Conservation (phyloP, 768 basidiomycete genomes). For the Agaricus blazei region DNA sequence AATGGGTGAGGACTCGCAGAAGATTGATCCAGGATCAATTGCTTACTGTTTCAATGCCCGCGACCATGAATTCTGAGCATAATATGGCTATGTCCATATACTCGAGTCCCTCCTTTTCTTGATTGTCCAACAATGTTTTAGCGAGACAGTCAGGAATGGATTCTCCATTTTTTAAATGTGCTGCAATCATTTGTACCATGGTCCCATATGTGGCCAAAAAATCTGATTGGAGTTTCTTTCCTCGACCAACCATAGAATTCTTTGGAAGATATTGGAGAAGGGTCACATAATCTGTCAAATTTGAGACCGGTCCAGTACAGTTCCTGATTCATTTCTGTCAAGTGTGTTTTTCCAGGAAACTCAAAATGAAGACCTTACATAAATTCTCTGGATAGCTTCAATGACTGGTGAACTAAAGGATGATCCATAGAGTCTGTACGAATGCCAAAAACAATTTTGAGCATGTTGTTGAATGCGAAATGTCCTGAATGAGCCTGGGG, state of each 20-base stretch:
- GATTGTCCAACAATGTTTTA: conserved; percentile 29
- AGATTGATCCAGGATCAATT: conserved; percentile 4
- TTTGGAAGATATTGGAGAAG: conserved; percentile 33
- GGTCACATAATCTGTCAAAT: conserved; percentile 39
- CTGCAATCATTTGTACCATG: conserved; percentile 32
- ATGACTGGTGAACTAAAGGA: conserved; percentile 29
- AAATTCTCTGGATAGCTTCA: conserved; percentile 37
- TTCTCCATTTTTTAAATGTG: conserved; percentile 29
- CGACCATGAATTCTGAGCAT: conserved; percentile 37
- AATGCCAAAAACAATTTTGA: conserved; percentile 35
- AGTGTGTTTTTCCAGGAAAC: not conserved
- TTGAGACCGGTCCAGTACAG: conserved; percentile 38
- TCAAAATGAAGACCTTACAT: conserved; percentile 26
- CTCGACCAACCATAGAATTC: conserved; percentile 31
- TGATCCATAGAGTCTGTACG: conserved; percentile 34
- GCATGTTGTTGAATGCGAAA: conserved; percentile 40
- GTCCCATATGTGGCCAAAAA: conserved; percentile 33
- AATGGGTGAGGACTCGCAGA: not conserved
- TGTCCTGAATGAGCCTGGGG: conserved; percentile 34
- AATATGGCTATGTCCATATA: conserved; percentile 35
- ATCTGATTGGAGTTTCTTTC: conserved; percentile 31
- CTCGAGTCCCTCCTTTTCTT: conserved; percentile 30
- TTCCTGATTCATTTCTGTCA: conserved; percentile 20
- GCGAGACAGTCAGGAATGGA: conserved; percentile 37
- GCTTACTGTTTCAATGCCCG: conserved; percentile 37